These are phyloP conservation scores for Pisolithus thermaeus DNA, from an alignment of 1,284 basidiomycete genomes.

Conservation along the genomic window DNA sequence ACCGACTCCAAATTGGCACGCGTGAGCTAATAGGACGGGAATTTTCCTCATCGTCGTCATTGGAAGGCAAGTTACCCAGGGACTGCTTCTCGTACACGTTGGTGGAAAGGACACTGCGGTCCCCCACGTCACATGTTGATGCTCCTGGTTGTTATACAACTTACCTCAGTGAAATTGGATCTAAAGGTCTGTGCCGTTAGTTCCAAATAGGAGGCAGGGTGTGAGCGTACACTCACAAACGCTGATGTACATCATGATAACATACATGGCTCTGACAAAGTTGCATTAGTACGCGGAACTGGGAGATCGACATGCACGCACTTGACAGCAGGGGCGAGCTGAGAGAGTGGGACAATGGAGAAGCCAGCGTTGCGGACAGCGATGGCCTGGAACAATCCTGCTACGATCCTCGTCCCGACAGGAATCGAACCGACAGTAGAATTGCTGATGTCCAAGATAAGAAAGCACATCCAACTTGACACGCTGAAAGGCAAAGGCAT, in stretches of 20 bases:
- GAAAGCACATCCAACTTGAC: conserved; percentile 85
- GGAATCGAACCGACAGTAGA: conserved; percentile 67
- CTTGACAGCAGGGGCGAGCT: conserved; percentile 81
- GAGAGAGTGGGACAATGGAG: conserved; percentile 63
- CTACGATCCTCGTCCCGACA: conserved; percentile 57
- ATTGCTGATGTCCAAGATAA: conserved; percentile 86
- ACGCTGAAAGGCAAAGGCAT: conserved; percentile 35
- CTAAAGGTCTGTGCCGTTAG: conserved; percentile 26
- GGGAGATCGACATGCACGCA: conserved; percentile 32
- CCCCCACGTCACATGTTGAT: background rate
- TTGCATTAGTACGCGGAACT: conserved; percentile 6
- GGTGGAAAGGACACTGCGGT: conserved; percentile 80
- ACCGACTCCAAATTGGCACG: conserved; percentile 67
- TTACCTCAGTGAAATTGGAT: conserved; percentile 70
- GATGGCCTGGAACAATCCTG: conserved; percentile 67
- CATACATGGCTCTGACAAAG: conserved; percentile 65
- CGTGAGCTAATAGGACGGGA: conserved; percentile 44
- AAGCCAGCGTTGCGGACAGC: conserved; percentile 91
- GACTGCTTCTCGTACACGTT: conserved; percentile 96
- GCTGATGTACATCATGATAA: conserved; percentile 85
- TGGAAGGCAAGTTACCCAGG: conserved; percentile 65
- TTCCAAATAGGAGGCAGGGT: conserved; percentile 1
- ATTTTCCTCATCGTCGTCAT: conserved; percentile 44
- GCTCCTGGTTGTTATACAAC: conserved; percentile 2
- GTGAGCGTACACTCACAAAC: conserved; percentile 47